Evolutionary conservation across 129 eudicot genomes (phyloP), one percentile per base, ranked within the genome.

Genomic region (Rutidosis leptorrhynchoides): DNA sequence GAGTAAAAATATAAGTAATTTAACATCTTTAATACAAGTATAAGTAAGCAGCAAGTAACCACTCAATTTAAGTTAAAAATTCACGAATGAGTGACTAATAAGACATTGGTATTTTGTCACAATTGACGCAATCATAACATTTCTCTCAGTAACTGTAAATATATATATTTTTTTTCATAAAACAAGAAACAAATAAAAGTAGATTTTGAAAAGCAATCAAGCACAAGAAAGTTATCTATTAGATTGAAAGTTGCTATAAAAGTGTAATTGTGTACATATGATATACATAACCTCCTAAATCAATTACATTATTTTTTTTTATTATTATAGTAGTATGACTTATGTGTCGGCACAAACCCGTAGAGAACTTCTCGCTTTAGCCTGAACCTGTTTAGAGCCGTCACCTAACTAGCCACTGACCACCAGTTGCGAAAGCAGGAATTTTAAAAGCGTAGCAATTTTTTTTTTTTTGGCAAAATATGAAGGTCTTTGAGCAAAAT

Each of bases 1-100:
- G 55, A 61, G 53, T 19, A 11, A 40, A 59, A 9, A 67, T 21
- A 58, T 26, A 27, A 6, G 64, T 53, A 43, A 56, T 43, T 74
- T 37, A 55, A 22, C 46, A 65, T 71, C 23, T 27, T 45, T 58
- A 6, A 58, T 20, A 49, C 20, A 14, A 4, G 14, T 46, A 20
- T 19, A 26, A 22, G 70, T 19, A 46, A 27, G 51, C 19, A 8
- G 29, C 58, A n/a, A 46, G 58, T 48, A 35, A 48, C 43, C 46
- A 29, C 64, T 59, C 40, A 20, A 59, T 29, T 29, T 40, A 3
- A 40, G 3, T 12, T 17, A 60, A 7, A 15, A 30, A n/a, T 21
- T n/a, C 65, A 60, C 3, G 12, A 60, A 60, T 19, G 43, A 60
- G 65, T 30, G 15, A 60, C 33, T 28, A 29, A 32, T 16, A 60